Base-by-base conservation (phyloP, 305 asterid species). In the Rubia peregrina region DNA sequence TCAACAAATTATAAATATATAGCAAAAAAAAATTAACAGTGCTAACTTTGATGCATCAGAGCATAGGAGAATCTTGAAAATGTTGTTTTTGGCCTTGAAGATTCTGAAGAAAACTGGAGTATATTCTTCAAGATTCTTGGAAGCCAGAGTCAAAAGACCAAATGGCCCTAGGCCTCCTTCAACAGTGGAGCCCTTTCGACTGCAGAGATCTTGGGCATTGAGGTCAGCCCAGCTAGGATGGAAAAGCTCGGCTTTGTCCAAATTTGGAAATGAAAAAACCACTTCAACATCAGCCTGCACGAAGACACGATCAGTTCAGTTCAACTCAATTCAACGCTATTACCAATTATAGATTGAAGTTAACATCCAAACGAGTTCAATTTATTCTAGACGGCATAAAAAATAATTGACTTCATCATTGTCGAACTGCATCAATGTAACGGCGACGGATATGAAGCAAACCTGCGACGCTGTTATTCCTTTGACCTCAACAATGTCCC, bases 131-230 rank as follows among this genome's bases (percentile, higher is more conserved):
- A 79, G 63, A 7, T 75, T 80, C n/a, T 59, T 17, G 44, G 86
- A 75, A 65, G 84, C 83, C 60, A 80, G 77, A 8, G 86, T 80
- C 11, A 76, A 30, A 0, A 84, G 75, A 41, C 88, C 88, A 26
- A 84, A 84, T 22, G 88, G 88, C 8, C 88, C 88, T 2, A 84
- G 72, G 12, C 88, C 88, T 61, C 88, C 84, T 44, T 77, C 62
- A 21, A 71, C 74, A 3, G 65, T 55, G 4, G 86, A 75, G 40
- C 88, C 83, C 41, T 43, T 75, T 9, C 62, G 33, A 38, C 53
- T 22, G 44, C 88, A 81, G 17, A 83, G 73, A 30, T 77, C 68
- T 46, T 81, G 81, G 3, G 85, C 81, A 22, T 79, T 78, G 61
- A 67, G 51, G 46, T 73, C 67, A 61, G 6, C 66, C 85, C 85